phyloP scores from a whole-genome alignment of 1,284 basidiomycete species.

The Polyporus tsugae region DNA sequence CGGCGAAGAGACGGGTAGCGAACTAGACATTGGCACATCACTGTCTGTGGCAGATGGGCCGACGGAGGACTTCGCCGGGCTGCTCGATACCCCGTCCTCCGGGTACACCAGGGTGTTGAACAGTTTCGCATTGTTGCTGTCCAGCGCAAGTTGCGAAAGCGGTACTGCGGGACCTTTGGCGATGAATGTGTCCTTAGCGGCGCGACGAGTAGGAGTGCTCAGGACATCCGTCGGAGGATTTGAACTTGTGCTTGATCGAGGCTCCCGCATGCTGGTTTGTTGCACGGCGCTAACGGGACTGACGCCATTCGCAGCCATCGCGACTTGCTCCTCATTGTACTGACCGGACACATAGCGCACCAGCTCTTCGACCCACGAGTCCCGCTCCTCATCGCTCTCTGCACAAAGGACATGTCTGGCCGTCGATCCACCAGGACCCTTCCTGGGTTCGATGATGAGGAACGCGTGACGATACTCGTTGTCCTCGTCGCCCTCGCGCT shows the following conservation, averaged over 20 bases:
- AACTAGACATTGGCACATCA: conserved; percentile 66
- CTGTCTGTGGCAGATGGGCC: conserved; percentile 53
- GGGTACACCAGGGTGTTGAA: conserved; percentile 54
- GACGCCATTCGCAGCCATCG: conserved; percentile 32
- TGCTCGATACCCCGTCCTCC: conserved; percentile 45
- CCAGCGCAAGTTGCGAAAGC: conserved; percentile 63
- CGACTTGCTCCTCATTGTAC: conserved; percentile 68
- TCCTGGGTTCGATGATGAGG: conserved; percentile 90
- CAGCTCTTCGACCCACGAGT: conserved; percentile 94
- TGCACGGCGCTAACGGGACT: conserved; percentile 38
- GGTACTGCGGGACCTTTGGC: conserved; percentile 65
- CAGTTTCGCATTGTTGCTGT: conserved; percentile 67
- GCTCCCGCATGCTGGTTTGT: conserved; percentile 28
- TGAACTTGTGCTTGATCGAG: conserved; percentile 70
- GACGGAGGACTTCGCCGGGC: conserved; percentile 59
- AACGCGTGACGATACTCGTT: conserved; percentile 97
- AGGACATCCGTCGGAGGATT: conserved; percentile 45
- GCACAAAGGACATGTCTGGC: conserved; percentile 94
- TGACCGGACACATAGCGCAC: conserved; percentile 82
- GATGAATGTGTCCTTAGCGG: conserved; percentile 65
- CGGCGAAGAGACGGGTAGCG: conserved; percentile 57
- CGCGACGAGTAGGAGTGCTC: conserved; percentile 46
- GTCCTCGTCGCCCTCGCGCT: conserved; percentile 74
- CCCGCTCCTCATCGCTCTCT: conserved; percentile 92
- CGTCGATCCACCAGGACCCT: conserved; percentile 72